Conservation (phyloP, 805 yeast genomes). For the Candida oleophila region DNA sequence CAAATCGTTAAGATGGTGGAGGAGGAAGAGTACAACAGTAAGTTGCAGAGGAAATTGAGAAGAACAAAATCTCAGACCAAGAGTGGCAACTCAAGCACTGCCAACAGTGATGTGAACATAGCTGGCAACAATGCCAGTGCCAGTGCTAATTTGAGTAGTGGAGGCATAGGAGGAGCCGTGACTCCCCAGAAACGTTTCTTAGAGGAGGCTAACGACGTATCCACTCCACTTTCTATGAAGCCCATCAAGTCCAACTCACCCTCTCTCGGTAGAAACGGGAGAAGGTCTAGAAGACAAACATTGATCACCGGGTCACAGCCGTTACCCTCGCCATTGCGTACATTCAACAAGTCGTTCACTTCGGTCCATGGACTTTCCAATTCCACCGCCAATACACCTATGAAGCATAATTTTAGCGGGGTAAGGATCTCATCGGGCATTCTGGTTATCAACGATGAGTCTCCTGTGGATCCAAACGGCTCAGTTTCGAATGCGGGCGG, state of each 20-base stretch:
- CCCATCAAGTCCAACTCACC: slow-evolving; percentile 25
- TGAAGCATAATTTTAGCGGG: slow-evolving; percentile 15
- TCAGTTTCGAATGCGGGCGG: slow-evolving; percentile 18
- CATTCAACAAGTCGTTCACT: slow-evolving; percentile 45
- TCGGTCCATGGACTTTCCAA: slow-evolving; percentile 35
- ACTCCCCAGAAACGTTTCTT: not conserved
- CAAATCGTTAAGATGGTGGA: slow-evolving; percentile 69
- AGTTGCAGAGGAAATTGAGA: slow-evolving; percentile 41
- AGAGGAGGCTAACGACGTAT: not conserved
- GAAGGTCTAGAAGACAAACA: slow-evolving; percentile 68
- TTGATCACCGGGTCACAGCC: slow-evolving; percentile 91
- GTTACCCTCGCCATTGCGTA: slow-evolving; percentile 79
- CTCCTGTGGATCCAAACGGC: not conserved
- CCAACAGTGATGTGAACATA: not conserved
- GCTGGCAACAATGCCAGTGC: not conserved
- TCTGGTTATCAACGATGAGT: not conserved
- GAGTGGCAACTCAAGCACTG: slow-evolving; percentile 9
- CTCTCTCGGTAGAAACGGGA: slow-evolving; percentile 41
- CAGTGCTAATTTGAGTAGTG: slow-evolving; percentile 1
- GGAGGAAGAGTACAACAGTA: slow-evolving; percentile 51
- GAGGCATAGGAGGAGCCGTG: not conserved
- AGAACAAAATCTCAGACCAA: slow-evolving; percentile 31
- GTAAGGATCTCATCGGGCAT: slow-evolving; percentile 6
- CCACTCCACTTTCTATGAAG: slow-evolving; percentile 3
- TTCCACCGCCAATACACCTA: slow-evolving; percentile 42